Evolutionary conservation across 805 yeast genomes (phyloP).

Genomic region (Suhomyces pyralidae): DNA sequence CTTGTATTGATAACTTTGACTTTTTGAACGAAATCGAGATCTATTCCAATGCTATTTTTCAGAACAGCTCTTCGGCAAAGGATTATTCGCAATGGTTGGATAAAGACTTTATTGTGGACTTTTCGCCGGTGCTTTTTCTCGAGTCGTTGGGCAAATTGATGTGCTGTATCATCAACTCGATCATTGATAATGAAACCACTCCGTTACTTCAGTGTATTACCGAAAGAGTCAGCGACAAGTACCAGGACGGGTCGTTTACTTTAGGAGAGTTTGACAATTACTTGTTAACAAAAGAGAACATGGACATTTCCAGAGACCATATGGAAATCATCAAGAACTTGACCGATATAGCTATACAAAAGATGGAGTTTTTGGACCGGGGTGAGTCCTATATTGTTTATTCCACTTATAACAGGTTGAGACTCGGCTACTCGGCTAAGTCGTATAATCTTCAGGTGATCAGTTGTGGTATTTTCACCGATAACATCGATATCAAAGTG

Average conservation of each 20-base stretch:
- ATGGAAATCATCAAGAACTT: conserved; percentile 26
- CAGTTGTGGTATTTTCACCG: conserved; percentile 50
- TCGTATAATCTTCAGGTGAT: conserved; percentile 58
- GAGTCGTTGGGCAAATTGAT: conserved; percentile 33
- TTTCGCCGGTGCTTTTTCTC: conserved; percentile 35
- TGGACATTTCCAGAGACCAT: conserved; percentile 22
- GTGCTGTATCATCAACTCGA: conserved; percentile 32
- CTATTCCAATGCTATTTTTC: conserved; percentile 21
- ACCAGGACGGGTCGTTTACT: conserved; percentile 5
- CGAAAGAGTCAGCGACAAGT: conserved; percentile 19
- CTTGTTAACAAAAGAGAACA: conserved; percentile 5
- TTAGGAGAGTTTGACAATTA: not conserved
- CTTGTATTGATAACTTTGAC: conserved; percentile 36
- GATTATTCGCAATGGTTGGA: conserved; percentile 19
- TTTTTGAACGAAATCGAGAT: conserved; percentile 36
- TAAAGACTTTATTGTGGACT: conserved; percentile 26
- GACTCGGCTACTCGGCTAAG: conserved; percentile 53
- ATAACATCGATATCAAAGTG: conserved; percentile 41
- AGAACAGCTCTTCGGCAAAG: conserved; percentile 8
- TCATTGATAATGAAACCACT: conserved; percentile 21
- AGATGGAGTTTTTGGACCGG: conserved; percentile 49
- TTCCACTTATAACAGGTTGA: conserved; percentile 46
- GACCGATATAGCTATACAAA: conserved; percentile 34
- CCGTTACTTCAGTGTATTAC: conserved; percentile 31
- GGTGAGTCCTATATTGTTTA: conserved; percentile 57